Evolutionary conservation across 1,139 yeast species (phyloP).

Genomic region (Geotrichum citri-aurantii): DNA sequence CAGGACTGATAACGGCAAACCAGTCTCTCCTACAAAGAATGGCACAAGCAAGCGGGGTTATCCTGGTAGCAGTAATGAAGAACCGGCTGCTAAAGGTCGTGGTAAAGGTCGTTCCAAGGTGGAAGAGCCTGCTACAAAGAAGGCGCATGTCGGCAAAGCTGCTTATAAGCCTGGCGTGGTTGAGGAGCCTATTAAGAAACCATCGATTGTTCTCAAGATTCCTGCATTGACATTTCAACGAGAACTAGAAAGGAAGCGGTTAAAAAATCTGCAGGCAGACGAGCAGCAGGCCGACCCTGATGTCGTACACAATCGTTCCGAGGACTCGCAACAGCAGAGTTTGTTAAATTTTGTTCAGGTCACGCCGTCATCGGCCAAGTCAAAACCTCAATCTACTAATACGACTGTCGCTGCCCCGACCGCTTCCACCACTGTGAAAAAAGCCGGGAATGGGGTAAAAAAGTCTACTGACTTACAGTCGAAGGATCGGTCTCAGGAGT

Average conservation of each 20-base stretch:
- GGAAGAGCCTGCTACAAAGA: not conserved
- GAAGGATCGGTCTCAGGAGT: not conserved
- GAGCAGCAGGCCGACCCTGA: not conserved
- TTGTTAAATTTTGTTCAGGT: not conserved
- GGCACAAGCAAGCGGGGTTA: not conserved
- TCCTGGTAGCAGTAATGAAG: not conserved
- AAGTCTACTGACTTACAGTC: not conserved
- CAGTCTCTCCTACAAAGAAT: not conserved
- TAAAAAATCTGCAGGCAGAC: not conserved
- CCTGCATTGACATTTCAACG: not conserved
- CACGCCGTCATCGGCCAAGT: not conserved
- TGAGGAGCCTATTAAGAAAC: not conserved
- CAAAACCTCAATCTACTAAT: too few relatives aligned
- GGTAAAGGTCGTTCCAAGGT: not conserved
- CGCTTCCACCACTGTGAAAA: not conserved
- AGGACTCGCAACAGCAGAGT: not conserved
- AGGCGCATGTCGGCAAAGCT: not conserved
- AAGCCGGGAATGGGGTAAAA: too few relatives aligned
- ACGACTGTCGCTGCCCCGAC: not conserved
- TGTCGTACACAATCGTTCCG: not conserved
- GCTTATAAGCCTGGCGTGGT: not conserved
- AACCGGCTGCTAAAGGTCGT: not conserved
- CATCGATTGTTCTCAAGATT: not conserved
- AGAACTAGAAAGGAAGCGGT: not conserved
- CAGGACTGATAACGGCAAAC: constrained; percentile 21